These are phyloP conservation scores for Truncatella angustata DNA, from an alignment of 2,329 filamentous ascomycete genomes.

Conservation along the genomic window DNA sequence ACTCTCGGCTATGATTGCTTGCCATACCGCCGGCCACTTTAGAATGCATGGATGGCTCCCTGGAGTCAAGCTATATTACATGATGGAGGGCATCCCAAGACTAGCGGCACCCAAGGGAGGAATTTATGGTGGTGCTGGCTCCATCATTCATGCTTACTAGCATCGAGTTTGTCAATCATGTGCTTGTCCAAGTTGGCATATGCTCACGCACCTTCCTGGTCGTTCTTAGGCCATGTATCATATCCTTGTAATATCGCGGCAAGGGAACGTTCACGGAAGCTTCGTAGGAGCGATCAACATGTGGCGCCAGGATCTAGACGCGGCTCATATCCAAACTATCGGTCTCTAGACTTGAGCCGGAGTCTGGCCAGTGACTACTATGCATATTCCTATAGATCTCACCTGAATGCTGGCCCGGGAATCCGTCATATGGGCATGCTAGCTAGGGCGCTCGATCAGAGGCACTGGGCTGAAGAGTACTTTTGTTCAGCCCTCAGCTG, in stretches of 20 bases:
- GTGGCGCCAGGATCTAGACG: neutral
- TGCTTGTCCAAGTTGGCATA: neutral
- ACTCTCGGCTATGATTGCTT: slow-evolving; percentile 2
- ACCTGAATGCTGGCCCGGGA: no score
- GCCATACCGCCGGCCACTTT: neutral
- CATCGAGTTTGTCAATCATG: neutral
- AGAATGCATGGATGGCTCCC: neutral
- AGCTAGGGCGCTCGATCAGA: no score
- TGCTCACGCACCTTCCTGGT: neutral
- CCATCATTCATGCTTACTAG: neutral
- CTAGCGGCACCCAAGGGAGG: neutral
- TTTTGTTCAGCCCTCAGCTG: no score
- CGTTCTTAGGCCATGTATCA: neutral
- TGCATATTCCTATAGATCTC: no score
- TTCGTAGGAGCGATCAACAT: neutral
- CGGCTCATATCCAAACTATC: neutral
- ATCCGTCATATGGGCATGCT: no score
- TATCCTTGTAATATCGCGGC: neutral
- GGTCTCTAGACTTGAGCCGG: neutral
- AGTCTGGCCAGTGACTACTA: neutral
- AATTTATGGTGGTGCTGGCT: neutral
- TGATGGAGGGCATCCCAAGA: neutral
- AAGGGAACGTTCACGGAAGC: neutral
- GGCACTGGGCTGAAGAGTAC: no score
- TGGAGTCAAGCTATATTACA: neutral